Percentiles rank a stretch among this genome's conserved stretches.
Evolutionary conservation across 306 rosid genomes (phyloP).

Genomic region (Cicer arietinum): DNA sequence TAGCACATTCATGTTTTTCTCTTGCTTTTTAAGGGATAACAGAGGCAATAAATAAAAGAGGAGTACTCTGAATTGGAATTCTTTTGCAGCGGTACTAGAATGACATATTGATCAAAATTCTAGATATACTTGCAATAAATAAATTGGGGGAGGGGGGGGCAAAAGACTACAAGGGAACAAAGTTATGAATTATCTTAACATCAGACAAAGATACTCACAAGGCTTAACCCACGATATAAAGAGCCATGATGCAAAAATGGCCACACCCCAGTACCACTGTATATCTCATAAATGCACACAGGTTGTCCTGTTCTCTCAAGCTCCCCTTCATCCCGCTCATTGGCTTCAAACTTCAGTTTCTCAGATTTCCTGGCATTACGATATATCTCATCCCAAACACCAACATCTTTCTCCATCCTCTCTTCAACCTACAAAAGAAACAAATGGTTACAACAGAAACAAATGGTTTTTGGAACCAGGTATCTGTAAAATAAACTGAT

Average conservation of each 20-base stretch:
- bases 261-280: slow-evolving; percentile 86
- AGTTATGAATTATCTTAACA: slow-evolving; percentile 25
- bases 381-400: slow-evolving; percentile 85
- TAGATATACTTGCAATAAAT: slow-evolving; percentile 13
- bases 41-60: slow-evolving; percentile 39
- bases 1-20: slow-evolving; percentile 19
- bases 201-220: slow-evolving; percentile 64
- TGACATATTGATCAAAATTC: slow-evolving; percentile 31
- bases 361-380: slow-evolving; percentile 90
- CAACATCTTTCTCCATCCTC: slow-evolving; percentile 73
- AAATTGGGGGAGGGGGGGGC: background rate
- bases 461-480: slow-evolving; percentile 39
- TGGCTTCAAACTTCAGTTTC: slow-evolving; percentile 82
- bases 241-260: slow-evolving; percentile 95
- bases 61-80: slow-evolving; percentile 22
- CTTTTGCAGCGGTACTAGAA: slow-evolving; percentile 18
- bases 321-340: slow-evolving; percentile 99
- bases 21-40: slow-evolving; percentile 13
- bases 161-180: slow-evolving; percentile 22
- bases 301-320: slow-evolving; percentile 95
- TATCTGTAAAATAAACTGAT: slow-evolving; percentile 35
- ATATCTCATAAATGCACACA: slow-evolving; percentile 90
- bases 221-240: slow-evolving; percentile 94
- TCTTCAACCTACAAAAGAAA: slow-evolving; percentile 70
- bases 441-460: slow-evolving; percentile 45